phyloP scores from a whole-genome alignment of 768 basidiomycete genomes.

The Cubamyces lactineus region DNA sequence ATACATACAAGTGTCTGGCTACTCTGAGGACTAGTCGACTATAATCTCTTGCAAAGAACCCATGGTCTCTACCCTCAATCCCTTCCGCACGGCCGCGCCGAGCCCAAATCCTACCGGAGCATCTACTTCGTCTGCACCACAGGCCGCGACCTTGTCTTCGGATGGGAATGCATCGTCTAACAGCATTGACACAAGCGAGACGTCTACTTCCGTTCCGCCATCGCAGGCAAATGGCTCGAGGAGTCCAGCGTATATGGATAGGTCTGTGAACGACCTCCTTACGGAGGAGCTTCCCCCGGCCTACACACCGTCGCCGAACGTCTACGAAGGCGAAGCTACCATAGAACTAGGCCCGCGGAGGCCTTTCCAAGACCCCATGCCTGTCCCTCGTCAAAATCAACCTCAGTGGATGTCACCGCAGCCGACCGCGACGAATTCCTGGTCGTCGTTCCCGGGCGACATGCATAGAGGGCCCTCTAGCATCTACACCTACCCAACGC shows the following conservation, averaged over 20 bases:
- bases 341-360: slow-evolving; percentile 64
- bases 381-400: slow-evolving; percentile 14
- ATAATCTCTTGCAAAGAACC: neutral
- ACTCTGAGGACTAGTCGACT: neutral
- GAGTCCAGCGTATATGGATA: neutral
- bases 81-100: slow-evolving; percentile 37
- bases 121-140: slow-evolving; percentile 1
- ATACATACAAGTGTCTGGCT: neutral
- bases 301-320: slow-evolving; percentile 62
- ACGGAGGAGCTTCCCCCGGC: slow-evolving; percentile 70
- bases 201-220: too few relatives aligned
- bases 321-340: slow-evolving; percentile 59
- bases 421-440: slow-evolving; percentile 7
- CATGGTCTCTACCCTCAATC: slow-evolving; percentile 32
- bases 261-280: slow-evolving; percentile 29
- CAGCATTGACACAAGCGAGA: too few relatives aligned
- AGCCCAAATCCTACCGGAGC: slow-evolving; percentile 38
- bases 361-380: slow-evolving; percentile 57
- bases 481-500: neutral
- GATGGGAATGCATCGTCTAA: neutral
- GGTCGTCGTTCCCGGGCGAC: slow-evolving; percentile 18
- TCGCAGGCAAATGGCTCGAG: neutral
- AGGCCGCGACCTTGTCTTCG: slow-evolving; percentile 2
- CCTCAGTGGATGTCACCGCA: slow-evolving; percentile 24
- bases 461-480: slow-evolving; percentile 4